Evolutionary conservation across 352 stramenopile species (phyloP).

Genomic region (Globisporangium cylindrosporum): DNA sequence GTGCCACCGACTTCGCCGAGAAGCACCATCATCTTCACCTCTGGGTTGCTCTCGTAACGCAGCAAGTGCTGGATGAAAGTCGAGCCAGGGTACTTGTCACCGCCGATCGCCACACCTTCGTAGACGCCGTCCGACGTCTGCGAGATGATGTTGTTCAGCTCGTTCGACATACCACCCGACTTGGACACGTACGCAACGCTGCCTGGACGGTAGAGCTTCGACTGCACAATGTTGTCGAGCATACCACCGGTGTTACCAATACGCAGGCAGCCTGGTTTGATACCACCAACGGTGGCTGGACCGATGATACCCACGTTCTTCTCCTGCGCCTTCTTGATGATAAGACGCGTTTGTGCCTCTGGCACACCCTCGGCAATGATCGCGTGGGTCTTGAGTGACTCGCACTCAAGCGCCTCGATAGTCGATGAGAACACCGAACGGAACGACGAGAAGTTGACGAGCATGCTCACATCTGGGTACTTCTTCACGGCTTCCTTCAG

Average conservation of each 20-base stretch:
- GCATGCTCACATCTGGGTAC: conserved; percentile 91
- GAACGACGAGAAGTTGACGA: conserved; percentile 98
- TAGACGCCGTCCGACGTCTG: conserved; percentile 96
- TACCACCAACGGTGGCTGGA: conserved; percentile 95
- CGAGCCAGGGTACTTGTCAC: conserved; percentile 95
- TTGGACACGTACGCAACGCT: conserved; percentile 97
- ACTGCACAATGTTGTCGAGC: conserved; percentile 98
- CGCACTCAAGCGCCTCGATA: conserved; percentile 92
- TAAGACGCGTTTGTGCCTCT: conserved; percentile 92
- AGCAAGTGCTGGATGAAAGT: conserved; percentile 97
- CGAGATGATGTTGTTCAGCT: conserved; percentile 98
- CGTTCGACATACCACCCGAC: conserved; percentile 96
- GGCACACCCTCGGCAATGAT: conserved; percentile 98
- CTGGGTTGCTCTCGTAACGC: conserved; percentile 94
- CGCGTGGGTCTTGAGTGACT: conserved; percentile 94
- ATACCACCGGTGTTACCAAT: conserved; percentile 98
- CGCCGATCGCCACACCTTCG: conserved; percentile 92
- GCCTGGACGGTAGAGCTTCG: conserved; percentile 95
- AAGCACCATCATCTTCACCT: conserved; percentile 96
- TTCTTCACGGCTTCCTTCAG: conserved; percentile 91
- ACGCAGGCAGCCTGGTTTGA: conserved; percentile 95
- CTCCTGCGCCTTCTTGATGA: conserved; percentile 91
- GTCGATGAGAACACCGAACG: conserved; percentile 94
- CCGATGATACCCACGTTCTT: conserved; percentile 94
- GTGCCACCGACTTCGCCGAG: conserved; percentile 95